Conservation (phyloP, 139 green algal species). For the Chlamydomonas applanata region DNA sequence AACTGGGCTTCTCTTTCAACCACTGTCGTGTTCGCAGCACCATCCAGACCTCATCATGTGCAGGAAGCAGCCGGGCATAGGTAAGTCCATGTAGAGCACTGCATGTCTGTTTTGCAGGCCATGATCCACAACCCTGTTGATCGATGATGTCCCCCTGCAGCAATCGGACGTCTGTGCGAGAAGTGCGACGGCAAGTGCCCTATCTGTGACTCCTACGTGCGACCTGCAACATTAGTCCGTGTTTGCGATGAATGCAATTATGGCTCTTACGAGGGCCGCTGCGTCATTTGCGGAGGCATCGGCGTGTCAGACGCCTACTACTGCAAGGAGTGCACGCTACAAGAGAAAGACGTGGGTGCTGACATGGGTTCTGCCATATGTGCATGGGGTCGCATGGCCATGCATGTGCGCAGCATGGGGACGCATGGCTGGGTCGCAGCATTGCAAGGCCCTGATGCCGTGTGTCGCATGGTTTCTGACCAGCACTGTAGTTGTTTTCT, state of each 20-base stretch:
- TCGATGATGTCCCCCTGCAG: conserved; percentile 37
- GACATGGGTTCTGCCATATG: neutral
- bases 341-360: conserved; percentile 92
- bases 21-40: neutral
- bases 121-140: neutral
- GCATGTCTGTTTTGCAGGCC: neutral
- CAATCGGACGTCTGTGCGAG: conserved; percentile 93
- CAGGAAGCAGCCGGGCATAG: conserved; percentile 96
- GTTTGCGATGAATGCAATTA: conserved; percentile 99
- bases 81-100: conserved; percentile 40
- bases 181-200: conserved; percentile 98
- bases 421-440: no score
- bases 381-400: neutral
- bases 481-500: no score
- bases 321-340: conserved; percentile 98
- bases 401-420: no score
- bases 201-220: conserved; percentile 96
- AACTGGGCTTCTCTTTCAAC: no score
- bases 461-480: no score
- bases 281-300: conserved; percentile 93
- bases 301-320: conserved; percentile 99
- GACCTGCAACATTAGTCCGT: conserved; percentile 92
- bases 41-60: conserved; percentile 97
- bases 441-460: no score
- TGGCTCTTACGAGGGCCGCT: conserved; percentile 90